A percentile compares a stretch with the other conserved stretches of the same genome.
phyloP scores from a whole-genome alignment of 768 basidiomycete genomes.

The Termitomyces sp. region DNA sequence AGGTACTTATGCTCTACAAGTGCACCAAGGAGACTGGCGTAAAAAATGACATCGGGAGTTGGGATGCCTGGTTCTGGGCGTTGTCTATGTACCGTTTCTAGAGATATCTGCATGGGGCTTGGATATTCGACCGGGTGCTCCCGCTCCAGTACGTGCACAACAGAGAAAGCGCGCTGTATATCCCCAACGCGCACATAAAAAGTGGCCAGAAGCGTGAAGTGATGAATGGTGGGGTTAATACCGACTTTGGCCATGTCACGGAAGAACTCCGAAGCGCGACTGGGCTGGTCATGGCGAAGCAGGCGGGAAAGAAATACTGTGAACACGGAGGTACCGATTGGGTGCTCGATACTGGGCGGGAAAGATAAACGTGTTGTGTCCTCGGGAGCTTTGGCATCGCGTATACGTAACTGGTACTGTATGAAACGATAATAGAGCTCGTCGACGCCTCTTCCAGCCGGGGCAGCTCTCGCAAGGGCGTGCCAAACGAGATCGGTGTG shows the following conservation, averaged over 20 bases:
- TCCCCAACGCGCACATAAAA: slow-evolving; percentile 43
- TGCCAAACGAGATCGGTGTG: slow-evolving; percentile 42
- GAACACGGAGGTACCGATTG: slow-evolving; percentile 37
- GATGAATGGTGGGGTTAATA: slow-evolving; percentile 43
- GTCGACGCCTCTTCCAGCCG: slow-evolving; percentile 24
- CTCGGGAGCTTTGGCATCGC: slow-evolving; percentile 2
- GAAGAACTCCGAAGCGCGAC: slow-evolving; percentile 39
- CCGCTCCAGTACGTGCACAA: slow-evolving; percentile 43
- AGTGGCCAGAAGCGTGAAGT: slow-evolving; percentile 50
- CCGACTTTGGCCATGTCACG: slow-evolving; percentile 51
- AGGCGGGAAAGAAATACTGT: slow-evolving; percentile 51
- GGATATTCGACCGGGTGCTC: slow-evolving; percentile 9
- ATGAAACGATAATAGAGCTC: slow-evolving; percentile 44
- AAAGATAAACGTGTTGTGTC: slow-evolving; percentile 21
- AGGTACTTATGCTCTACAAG: slow-evolving; percentile 31
- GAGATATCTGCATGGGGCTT: neutral
- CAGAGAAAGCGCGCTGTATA: slow-evolving; percentile 30
- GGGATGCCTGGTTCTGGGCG: slow-evolving; percentile 16
- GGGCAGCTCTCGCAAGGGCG: slow-evolving; percentile 28
- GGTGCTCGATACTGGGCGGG: slow-evolving; percentile 30
- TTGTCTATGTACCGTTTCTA: neutral
- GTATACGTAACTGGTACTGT: neutral
- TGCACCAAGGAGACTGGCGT: slow-evolving; percentile 37
- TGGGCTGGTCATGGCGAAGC: slow-evolving; percentile 28
- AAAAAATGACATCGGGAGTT: slow-evolving; percentile 29